A percentile compares a stretch with the other conserved stretches of the same genome.
phyloP scores from a whole-genome alignment of 2,329 filamentous ascomycete genomes.

The Uncinocarpus reesii region DNA sequence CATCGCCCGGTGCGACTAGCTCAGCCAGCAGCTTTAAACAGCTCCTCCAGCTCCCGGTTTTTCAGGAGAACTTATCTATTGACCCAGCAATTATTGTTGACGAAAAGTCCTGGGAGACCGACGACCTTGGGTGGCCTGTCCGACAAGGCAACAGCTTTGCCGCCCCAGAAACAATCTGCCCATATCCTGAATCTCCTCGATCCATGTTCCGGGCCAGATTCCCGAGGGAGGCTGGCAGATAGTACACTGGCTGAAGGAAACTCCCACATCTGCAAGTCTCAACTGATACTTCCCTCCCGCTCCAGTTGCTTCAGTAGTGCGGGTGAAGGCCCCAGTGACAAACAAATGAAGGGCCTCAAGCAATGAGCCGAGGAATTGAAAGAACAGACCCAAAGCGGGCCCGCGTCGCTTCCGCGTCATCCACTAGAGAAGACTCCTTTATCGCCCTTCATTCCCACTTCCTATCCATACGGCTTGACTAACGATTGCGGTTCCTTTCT shows the following conservation, averaged over 20 bases:
- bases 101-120: not conserved
- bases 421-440: slow-evolving; percentile 1
- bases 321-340: not conserved
- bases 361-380: not conserved
- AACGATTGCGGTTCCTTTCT: slow-evolving; percentile 8
- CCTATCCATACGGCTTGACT: slow-evolving; percentile 2
- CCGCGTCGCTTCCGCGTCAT: not conserved
- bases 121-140: not conserved
- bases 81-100: slow-evolving; percentile 5
- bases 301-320: not conserved
- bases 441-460: slow-evolving; percentile 6
- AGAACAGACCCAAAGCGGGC: not conserved
- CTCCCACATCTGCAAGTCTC: not conserved
- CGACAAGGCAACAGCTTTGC: not conserved
- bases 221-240: not conserved
- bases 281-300: not conserved
- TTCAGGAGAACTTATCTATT: not conserved
- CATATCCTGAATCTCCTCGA: slow-evolving; percentile 10
- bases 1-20: not conserved
- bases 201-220: slow-evolving; percentile 4
- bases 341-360: not conserved
- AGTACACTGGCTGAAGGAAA: not conserved
- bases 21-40: not conserved
- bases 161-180: not conserved
- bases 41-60: slow-evolving; percentile 1